Percentiles rank a stretch among this genome's conserved stretches.
Conservation (phyloP, 2,329 filamentous ascomycete species). For the Alternaria sp. region DNA sequence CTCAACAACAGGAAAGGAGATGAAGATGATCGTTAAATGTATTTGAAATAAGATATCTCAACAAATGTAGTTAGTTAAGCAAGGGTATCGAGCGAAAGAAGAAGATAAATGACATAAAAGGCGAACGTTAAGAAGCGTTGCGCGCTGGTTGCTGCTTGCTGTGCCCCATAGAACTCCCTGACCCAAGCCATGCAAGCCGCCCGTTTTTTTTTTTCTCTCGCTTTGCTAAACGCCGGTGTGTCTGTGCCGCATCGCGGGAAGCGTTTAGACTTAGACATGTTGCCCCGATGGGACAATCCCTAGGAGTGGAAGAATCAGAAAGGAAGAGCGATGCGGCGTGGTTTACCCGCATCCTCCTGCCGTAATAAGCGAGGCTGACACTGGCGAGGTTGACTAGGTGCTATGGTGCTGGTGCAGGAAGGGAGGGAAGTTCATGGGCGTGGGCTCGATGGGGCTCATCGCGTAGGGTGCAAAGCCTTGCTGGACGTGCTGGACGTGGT, state of each 20-base stretch:
- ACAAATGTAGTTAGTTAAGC: slow-evolving; percentile 2
- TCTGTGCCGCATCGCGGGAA: slow-evolving; percentile 4
- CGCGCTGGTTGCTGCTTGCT: neutral
- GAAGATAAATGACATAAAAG: slow-evolving; percentile 1
- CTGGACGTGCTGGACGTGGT: slow-evolving; percentile 37
- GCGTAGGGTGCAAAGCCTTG: slow-evolving; percentile 43
- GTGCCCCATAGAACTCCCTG: neutral
- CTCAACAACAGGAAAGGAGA: neutral
- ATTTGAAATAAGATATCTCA: slow-evolving; percentile 1
- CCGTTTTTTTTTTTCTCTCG: slow-evolving; percentile 1
- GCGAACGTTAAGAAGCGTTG: neutral
- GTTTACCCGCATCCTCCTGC: neutral
- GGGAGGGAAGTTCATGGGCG: slow-evolving; percentile 33
- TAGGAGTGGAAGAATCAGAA: neutral
- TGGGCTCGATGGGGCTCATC: slow-evolving; percentile 45
- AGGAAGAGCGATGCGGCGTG: neutral
- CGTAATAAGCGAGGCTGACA: neutral
- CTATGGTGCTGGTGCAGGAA: slow-evolving; percentile 29
- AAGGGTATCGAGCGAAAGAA: slow-evolving; percentile 15
- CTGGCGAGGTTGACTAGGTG: slow-evolving; percentile 12
- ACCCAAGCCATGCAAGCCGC: slow-evolving; percentile 4
- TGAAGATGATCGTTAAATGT: neutral
- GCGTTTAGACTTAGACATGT: neutral
- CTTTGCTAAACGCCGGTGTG: slow-evolving; percentile 2
- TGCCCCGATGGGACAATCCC: neutral